Base-by-base conservation (phyloP, 2,329 filamentous ascomycete genomes). In the Penicillium sp. region DNA sequence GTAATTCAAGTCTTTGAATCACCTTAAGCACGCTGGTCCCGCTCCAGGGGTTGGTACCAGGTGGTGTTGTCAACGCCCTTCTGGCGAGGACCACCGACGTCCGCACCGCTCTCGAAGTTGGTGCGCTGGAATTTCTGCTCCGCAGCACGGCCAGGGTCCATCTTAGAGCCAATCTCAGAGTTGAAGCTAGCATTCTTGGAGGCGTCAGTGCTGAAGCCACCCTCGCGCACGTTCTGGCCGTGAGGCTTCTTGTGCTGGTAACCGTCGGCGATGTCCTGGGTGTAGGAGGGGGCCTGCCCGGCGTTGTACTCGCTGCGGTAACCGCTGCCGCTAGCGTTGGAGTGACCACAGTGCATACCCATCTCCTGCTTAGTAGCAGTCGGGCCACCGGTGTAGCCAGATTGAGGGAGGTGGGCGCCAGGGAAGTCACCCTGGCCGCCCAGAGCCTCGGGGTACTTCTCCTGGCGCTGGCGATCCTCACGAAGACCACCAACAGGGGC, bases 141-240 rank as follows among this genome's bases (percentile, higher is more conserved):
- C 5, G 76, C 78, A 13, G 63, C 52, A 19, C 78, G 64, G 2
- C 71, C 73, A 3, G 80, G 78, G 51, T 83, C 79, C 27, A 78
- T 68, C 47, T 73, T 60, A 2, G 68, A 67, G 2, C 79, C 79
- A 44, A 81, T 74, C 16, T 78, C 72, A 10, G 64, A 60, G 16
- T 56, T 71, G 57, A 72, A 79, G 52, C 72, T 76, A 21, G 70
- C 73, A 43, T 78, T 78, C 16, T 66, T 64, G 7, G 59, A 61
- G 29, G 65, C 58, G 18, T 59, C 53, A 17, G 49, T 36, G 8
- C 67, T 60, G 41, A 74, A 71, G 1, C 65, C 71, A 16, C 71
- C 73, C 47, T 78, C 75, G 1, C 54, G 69, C 36, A 79, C 48
- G 51, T 78, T 75, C 41, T 60, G 65, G 10, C 77, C 77, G 48